Conservation (phyloP, 768 basidiomycete species). For the Russula emetica region DNA sequence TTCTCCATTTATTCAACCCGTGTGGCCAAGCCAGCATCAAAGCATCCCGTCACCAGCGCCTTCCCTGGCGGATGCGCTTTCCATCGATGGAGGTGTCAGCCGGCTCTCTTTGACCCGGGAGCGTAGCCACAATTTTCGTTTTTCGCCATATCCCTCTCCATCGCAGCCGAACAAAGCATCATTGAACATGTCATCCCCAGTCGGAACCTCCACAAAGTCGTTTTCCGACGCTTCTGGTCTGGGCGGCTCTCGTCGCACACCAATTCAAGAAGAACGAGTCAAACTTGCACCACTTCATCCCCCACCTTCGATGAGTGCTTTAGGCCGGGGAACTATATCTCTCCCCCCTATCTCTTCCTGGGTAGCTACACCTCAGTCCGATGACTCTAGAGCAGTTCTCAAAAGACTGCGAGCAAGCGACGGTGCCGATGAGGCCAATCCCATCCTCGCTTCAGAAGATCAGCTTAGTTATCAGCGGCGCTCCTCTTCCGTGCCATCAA, state of each 20-base stretch:
- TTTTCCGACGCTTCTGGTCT: conserved; percentile 28
- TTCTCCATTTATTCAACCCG: conserved; percentile 17
- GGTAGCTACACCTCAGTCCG: conserved; percentile 16
- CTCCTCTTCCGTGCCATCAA: conserved; percentile 17
- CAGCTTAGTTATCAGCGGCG: conserved; percentile 14
- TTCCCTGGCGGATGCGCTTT: conserved; percentile 17
- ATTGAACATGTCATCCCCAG: conserved; percentile 33
- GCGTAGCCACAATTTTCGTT: conserved; percentile 34
- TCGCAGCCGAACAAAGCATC: conserved; percentile 30
- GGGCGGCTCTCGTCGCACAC: conserved; percentile 21
- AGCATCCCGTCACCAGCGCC: conserved; percentile 16
- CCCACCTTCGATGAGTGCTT: conserved; percentile 32
- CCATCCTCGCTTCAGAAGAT: not conserved
- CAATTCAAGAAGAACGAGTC: conserved; percentile 37
- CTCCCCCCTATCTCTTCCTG: conserved; percentile 57
- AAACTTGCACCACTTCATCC: conserved; percentile 43
- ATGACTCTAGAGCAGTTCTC: conserved; percentile 26
- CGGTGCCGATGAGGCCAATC: not conserved
- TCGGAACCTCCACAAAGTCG: conserved; percentile 38
- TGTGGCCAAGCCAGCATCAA: conserved; percentile 10
- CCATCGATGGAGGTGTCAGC: conserved; percentile 30
- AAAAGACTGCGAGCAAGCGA: conserved; percentile 23
- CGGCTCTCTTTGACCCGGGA: conserved; percentile 35
- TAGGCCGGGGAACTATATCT: conserved; percentile 44
- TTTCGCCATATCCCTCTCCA: conserved; percentile 46